These are phyloP conservation scores for Pleurotus tuoliensis DNA, from an alignment of 768 basidiomycete species.

Conservation along the genomic window DNA sequence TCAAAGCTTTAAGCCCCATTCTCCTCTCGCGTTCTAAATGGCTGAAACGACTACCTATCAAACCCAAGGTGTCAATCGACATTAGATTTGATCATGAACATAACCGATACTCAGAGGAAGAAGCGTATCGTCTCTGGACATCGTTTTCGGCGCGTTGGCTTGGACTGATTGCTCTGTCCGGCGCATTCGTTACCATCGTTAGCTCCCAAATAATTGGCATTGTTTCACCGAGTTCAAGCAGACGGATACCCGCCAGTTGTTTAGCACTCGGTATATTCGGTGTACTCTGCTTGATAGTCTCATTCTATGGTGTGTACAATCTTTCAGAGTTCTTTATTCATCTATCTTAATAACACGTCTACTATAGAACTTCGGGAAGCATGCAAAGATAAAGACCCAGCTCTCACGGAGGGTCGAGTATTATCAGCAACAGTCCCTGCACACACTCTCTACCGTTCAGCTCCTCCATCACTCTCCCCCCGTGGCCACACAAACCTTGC, in stretches of 20 bases:
- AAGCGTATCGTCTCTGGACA: conserved; percentile 2
- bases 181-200: neutral
- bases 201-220: neutral
- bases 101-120: conserved; percentile 4
- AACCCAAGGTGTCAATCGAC: conserved; percentile 7
- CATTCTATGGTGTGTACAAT: neutral
- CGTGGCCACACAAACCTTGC: conserved; percentile 6
- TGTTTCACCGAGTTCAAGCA: neutral
- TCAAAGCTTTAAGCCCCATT: neutral
- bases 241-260: neutral
- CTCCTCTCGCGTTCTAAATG: conserved; percentile 5
- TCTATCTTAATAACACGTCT: neutral
- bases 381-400: neutral
- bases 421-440: neutral
- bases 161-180: neutral
- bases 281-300: neutral
- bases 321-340: neutral
- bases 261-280: neutral
- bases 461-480: neutral
- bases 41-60: conserved; percentile 3
- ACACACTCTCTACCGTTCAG: neutral
- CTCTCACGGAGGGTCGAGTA: neutral
- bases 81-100: conserved; percentile 11
- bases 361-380: neutral
- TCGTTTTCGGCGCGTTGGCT: conserved; percentile 3